Percentiles rank a stretch among this genome's conserved stretches.
These are phyloP conservation scores for Talaromyces sp. DNA, from an alignment of 2,329 filamentous ascomycete genomes.

Conservation along the genomic window DNA sequence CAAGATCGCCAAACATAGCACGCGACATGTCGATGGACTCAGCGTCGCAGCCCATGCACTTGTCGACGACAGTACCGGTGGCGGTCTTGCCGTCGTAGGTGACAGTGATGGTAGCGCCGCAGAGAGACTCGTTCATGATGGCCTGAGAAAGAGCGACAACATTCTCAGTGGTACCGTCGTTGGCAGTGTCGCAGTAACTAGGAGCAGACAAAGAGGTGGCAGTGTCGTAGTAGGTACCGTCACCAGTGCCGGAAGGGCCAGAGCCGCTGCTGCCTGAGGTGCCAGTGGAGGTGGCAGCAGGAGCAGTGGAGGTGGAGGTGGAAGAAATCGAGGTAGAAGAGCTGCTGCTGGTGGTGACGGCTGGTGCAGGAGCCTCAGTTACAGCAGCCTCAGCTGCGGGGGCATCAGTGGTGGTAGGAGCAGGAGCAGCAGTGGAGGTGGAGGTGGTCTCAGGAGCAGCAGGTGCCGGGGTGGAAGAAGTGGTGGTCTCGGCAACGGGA, in stretches of 20 bases:
- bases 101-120: slow-evolving; percentile 66
- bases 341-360: not conserved
- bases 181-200: slow-evolving; percentile 60
- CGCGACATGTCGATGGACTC: slow-evolving; percentile 60
- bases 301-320: slow-evolving; percentile 20
- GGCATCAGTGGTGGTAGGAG: slow-evolving; percentile 16
- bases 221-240: slow-evolving; percentile 71
- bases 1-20: slow-evolving; percentile 55
- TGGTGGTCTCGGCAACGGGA: slow-evolving; percentile 16
- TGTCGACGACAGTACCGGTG: slow-evolving; percentile 64
- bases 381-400: not conserved
- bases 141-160: slow-evolving; percentile 66
- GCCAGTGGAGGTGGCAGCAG: slow-evolving; percentile 18
- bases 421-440: slow-evolving; percentile 22
- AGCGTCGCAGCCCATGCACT: slow-evolving; percentile 66
- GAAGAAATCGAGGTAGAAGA: not conserved
- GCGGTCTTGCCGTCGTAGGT: slow-evolving; percentile 56
- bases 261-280: slow-evolving; percentile 1
- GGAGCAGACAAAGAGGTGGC: slow-evolving; percentile 56
- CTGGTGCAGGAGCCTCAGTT: not conserved
- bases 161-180: slow-evolving; percentile 53
- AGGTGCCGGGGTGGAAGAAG: slow-evolving; percentile 2
- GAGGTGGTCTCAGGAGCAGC: slow-evolving; percentile 19
- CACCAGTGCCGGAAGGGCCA: slow-evolving; percentile 48
- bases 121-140: slow-evolving; percentile 69